phyloP scores from a whole-genome alignment of 2,329 filamentous ascomycete species.

The Hawksworthiomyces lignivorus region DNA sequence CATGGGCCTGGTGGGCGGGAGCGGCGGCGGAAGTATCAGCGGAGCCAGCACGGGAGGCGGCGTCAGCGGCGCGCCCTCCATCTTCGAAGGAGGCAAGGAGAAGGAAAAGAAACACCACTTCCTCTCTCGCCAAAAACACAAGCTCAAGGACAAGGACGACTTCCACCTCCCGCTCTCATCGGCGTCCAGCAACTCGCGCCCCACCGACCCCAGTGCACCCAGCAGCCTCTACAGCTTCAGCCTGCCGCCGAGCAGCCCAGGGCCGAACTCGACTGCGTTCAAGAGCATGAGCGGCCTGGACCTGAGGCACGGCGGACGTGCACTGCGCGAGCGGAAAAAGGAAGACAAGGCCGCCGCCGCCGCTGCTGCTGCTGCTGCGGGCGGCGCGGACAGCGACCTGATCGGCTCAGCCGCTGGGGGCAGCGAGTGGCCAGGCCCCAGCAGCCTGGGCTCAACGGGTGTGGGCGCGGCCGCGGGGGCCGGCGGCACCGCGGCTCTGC shows the following conservation, averaged over 20 bases:
- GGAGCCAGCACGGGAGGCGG: background rate
- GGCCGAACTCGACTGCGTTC: conserved; percentile 58
- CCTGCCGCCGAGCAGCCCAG: conserved; percentile 65
- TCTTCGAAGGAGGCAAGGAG: conserved; percentile 48
- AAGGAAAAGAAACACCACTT: conserved; percentile 78
- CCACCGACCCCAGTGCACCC: conserved; percentile 66
- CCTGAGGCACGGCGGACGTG: conserved; percentile 67
- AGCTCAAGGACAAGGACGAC: conserved; percentile 65
- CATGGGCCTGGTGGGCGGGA: background rate
- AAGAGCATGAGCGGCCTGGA: conserved; percentile 79
- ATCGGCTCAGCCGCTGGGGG: conserved; percentile 24
- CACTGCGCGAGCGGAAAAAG: conserved; percentile 72
- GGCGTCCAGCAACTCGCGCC: conserved; percentile 66
- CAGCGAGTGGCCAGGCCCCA: conserved; percentile 44
- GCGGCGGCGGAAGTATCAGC: conserved; percentile 1
- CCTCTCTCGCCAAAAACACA: conserved; percentile 70
- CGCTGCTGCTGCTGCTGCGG: conserved; percentile 1
- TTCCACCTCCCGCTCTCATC: conserved; percentile 66
- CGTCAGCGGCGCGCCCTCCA: background rate
- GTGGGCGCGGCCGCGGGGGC: conserved; percentile 21
- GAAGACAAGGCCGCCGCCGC: conserved; percentile 39
- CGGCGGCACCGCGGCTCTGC: conserved; percentile 37
- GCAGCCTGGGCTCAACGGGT: conserved; percentile 37
- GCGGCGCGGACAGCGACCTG: conserved; percentile 30
- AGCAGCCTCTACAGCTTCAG: conserved; percentile 75